phyloP scores from a whole-genome alignment of 306 rosid genomes.

The Betula pendula region DNA sequence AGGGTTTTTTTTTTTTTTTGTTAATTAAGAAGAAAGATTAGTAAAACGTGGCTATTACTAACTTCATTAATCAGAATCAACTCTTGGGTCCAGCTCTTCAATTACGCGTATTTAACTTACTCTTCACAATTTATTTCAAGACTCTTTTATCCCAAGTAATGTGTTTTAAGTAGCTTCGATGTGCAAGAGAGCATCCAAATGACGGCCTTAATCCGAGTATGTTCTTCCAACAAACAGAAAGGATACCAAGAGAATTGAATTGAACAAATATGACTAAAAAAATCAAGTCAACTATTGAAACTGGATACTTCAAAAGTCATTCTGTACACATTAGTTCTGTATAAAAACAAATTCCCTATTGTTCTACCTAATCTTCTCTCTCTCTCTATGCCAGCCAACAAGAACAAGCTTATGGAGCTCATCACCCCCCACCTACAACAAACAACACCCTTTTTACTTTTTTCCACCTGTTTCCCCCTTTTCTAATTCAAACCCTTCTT shows the following conservation, averaged over 20 bases:
- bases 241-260: background rate
- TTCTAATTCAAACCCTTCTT: slow-evolving; percentile 17
- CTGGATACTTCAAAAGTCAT: slow-evolving; percentile 24
- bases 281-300: slow-evolving; percentile 41
- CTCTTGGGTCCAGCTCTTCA: no score
- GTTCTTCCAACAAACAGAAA: background rate
- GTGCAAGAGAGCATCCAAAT: background rate
- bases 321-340: slow-evolving; percentile 46
- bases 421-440: slow-evolving; percentile 15
- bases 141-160: no score
- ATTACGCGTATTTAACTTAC: no score
- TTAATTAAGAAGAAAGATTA: no score
- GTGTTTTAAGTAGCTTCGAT: no score
- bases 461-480: slow-evolving; percentile 23
- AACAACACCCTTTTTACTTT: slow-evolving; percentile 16
- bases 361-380: slow-evolving; percentile 35
- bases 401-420: slow-evolving; percentile 14
- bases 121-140: no score
- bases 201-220: background rate
- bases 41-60: no score
- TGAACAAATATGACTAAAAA: slow-evolving; percentile 2
- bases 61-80: no score
- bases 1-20: no score
- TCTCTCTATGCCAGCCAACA: background rate
- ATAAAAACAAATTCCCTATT: slow-evolving; percentile 28